Percentiles rank a stretch among this genome's conserved stretches.
phyloP scores from a whole-genome alignment of 2,329 filamentous ascomycete genomes.

The Aaosphaeria pasadenensis region DNA sequence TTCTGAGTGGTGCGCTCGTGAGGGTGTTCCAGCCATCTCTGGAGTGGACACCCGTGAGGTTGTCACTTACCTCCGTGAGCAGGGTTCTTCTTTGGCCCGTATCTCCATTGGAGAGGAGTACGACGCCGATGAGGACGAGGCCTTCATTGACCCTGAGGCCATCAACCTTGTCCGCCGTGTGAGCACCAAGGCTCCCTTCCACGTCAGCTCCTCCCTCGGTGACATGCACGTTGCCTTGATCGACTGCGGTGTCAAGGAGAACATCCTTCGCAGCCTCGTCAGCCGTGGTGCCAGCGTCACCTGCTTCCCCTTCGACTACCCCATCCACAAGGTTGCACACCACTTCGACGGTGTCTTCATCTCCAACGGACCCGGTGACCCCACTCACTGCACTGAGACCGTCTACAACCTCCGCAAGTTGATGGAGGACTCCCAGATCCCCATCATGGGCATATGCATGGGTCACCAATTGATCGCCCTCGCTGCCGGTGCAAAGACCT shows the following conservation, averaged over 20 bases:
- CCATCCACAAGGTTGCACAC: constrained; percentile 95
- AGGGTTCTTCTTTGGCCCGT: constrained; percentile 90
- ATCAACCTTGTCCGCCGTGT: constrained; percentile 96
- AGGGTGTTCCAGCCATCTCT: constrained; percentile 93
- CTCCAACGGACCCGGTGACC: constrained; percentile 97
- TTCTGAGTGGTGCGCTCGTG: constrained; percentile 89
- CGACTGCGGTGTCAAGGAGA: constrained; percentile 99
- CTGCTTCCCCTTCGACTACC: constrained; percentile 94
- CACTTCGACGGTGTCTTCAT: constrained; percentile 99
- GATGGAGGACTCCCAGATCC: constrained; percentile 86
- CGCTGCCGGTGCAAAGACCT: constrained; percentile 80
- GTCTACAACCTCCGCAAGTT: constrained; percentile 88
- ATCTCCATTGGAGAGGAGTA: constrained; percentile 97
- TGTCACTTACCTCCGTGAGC: constrained; percentile 92
- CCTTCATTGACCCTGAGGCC: constrained; percentile 89
- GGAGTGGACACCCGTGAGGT: constrained; percentile 97
- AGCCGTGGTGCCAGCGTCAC: constrained; percentile 89
- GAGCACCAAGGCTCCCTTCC: constrained; percentile 97
- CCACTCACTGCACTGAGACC: constrained; percentile 92
- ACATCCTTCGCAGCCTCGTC: constrained; percentile 93
- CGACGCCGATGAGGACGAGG: constrained; percentile 96
- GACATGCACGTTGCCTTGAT: constrained; percentile 89
- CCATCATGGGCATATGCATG: constrained; percentile 96
- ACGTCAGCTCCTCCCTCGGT: constrained; percentile 80
- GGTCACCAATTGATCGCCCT: constrained; percentile 94